Percentiles rank a stretch among this genome's conserved stretches.
phyloP scores from a whole-genome alignment of 2,329 filamentous ascomycete species.

The Aspergillus glaucus region DNA sequence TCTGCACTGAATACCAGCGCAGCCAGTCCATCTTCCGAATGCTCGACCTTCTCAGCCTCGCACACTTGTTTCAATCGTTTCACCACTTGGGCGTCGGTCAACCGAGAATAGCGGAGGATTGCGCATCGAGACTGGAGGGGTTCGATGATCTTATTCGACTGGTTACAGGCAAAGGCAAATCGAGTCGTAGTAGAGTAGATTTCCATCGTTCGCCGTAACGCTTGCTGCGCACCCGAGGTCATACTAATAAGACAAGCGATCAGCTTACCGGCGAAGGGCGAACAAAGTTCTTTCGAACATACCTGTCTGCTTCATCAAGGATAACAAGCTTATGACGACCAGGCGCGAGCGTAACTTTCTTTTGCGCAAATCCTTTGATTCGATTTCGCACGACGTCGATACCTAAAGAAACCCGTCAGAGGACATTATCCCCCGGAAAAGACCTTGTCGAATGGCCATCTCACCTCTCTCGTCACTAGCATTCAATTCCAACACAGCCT shows the following conservation, averaged over 20 bases:
- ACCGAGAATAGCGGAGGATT: slow-evolving; percentile 84
- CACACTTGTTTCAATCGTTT: slow-evolving; percentile 88
- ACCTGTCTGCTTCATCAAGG: slow-evolving; percentile 90
- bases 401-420: slow-evolving; percentile 42
- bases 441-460: background rate
- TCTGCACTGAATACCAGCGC: slow-evolving; percentile 97
- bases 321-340: slow-evolving; percentile 96
- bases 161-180: slow-evolving; percentile 97
- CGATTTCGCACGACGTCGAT: slow-evolving; percentile 96
- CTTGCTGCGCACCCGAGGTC: slow-evolving; percentile 95
- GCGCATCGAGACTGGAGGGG: slow-evolving; percentile 96
- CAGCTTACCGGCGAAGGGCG: background rate
- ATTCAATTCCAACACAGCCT: slow-evolving; percentile 93
- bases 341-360: slow-evolving; percentile 89
- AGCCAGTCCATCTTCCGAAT: slow-evolving; percentile 87
- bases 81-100: slow-evolving; percentile 89
- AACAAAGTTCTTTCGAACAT: slow-evolving; percentile 4
- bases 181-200: slow-evolving; percentile 95
- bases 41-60: slow-evolving; percentile 82
- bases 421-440: background rate
- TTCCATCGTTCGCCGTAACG: slow-evolving; percentile 92
- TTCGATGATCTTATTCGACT: slow-evolving; percentile 99
- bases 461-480: slow-evolving; percentile 86
- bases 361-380: slow-evolving; percentile 98
- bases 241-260: slow-evolving; percentile 49